Percentiles rank a stretch among this genome's conserved stretches.
Conservation (phyloP, 1,284 basidiomycete species). For the Boletellus dicymbophilus region DNA sequence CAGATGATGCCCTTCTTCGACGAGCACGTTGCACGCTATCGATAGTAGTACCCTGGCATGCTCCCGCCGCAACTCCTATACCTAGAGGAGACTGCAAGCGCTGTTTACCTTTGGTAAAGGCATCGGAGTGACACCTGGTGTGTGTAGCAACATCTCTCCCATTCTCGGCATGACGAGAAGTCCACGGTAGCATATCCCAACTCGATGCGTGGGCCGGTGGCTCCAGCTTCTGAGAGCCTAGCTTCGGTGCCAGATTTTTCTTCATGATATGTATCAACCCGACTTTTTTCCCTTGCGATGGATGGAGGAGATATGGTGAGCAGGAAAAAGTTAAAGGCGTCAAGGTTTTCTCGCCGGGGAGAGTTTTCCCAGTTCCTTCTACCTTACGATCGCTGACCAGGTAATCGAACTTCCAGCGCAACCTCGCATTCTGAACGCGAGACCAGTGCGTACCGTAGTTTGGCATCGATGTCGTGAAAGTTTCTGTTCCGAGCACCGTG, state of each 20-base stretch:
- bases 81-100: slow-evolving; percentile 9
- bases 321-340: slow-evolving; percentile 75
- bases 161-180: slow-evolving; percentile 3
- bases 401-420: slow-evolving; percentile 80
- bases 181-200: slow-evolving; percentile 1
- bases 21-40: slow-evolving; percentile 17
- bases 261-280: slow-evolving; percentile 67
- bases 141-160: slow-evolving; percentile 13
- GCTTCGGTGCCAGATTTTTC: slow-evolving; percentile 62
- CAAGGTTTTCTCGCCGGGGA: slow-evolving; percentile 67
- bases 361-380: slow-evolving; percentile 44
- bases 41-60: neutral
- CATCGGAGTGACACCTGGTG: slow-evolving; percentile 30
- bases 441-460: slow-evolving; percentile 14
- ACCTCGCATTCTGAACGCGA: slow-evolving; percentile 35
- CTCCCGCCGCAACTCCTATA: neutral
- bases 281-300: slow-evolving; percentile 64
- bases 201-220: slow-evolving; percentile 34
- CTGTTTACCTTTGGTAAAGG: slow-evolving; percentile 6
- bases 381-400: slow-evolving; percentile 59
- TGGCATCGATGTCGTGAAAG: slow-evolving; percentile 27
- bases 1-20: slow-evolving; percentile 33
- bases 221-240: slow-evolving; percentile 58
- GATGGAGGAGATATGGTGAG: slow-evolving; percentile 65
- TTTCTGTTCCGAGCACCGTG: slow-evolving; percentile 65